Evolutionary conservation across 192 early-diverging fungal genomes (phyloP).

Genomic region (Umbelopsis sp.): DNA sequence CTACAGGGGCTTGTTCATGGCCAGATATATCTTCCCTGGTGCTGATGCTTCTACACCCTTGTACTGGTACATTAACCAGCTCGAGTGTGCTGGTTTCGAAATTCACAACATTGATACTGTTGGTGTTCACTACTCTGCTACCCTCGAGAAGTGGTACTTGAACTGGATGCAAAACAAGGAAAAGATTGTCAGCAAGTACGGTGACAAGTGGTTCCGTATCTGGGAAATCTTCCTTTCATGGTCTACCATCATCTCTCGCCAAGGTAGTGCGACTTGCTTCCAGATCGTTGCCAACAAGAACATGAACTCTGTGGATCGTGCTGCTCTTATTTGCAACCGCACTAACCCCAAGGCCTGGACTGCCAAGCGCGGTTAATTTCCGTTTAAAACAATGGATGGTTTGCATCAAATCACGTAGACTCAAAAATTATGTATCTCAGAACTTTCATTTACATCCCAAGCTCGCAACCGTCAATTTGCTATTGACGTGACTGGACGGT

Average conservation of each 20-base stretch:
- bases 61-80: conserved; percentile 93
- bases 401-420: background rate
- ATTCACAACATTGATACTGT: conserved; percentile 86
- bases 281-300: conserved; percentile 98
- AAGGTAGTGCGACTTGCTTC: conserved; percentile 96
- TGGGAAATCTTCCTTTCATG: conserved; percentile 99
- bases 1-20: conserved; percentile 93
- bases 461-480: too few relatives aligned
- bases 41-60: conserved; percentile 49
- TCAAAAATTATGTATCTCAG: background rate
- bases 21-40: conserved; percentile 79
- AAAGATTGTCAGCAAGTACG: conserved; percentile 79
- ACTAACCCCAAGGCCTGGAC: conserved; percentile 37
- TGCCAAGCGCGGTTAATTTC: conserved; percentile 9
- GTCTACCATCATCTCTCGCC: conserved; percentile 93
- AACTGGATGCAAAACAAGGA: conserved; percentile 98
- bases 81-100: conserved; percentile 94
- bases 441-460: too few relatives aligned
- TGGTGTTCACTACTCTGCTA: conserved; percentile 97
- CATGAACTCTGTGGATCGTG: conserved; percentile 91
- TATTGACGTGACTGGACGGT: too few relatives aligned
- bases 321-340: conserved; percentile 56
- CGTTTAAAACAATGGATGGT: too few relatives aligned
- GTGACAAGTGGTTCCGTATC: conserved; percentile 88
- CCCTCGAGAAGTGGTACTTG: conserved; percentile 93